Conservation (phyloP, 495 filamentous ascomycete species). For the Aspergillus biplanus region DNA sequence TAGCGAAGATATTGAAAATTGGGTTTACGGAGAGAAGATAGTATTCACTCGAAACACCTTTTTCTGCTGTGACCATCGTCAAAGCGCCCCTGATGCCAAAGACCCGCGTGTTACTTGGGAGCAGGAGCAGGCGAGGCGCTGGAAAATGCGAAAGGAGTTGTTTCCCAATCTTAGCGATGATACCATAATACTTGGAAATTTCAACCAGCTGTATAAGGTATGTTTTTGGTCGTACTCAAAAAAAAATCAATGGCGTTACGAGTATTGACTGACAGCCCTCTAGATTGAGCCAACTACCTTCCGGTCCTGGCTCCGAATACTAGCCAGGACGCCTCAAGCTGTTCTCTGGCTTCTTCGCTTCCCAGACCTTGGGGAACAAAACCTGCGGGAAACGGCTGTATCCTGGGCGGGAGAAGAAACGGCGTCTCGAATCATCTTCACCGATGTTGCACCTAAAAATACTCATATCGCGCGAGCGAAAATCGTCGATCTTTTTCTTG, state of each 20-base stretch:
- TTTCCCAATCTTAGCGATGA: slow-evolving; percentile 86
- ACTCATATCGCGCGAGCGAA: slow-evolving; percentile 92
- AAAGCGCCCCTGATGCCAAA: slow-evolving; percentile 79
- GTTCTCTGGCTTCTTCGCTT: slow-evolving; percentile 96
- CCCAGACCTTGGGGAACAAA: slow-evolving; percentile 87
- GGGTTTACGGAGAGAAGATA: slow-evolving; percentile 98
- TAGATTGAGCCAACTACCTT: slow-evolving; percentile 98
- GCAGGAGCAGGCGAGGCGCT: slow-evolving; percentile 80
- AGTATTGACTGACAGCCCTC: slow-evolving; percentile 15
- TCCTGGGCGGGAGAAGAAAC: slow-evolving; percentile 86
- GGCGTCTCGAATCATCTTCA: slow-evolving; percentile 92
- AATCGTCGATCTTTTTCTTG: slow-evolving; percentile 91
- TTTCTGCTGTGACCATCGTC: slow-evolving; percentile 97
- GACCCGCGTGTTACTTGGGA: slow-evolving; percentile 74
- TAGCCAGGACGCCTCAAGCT: slow-evolving; percentile 83
- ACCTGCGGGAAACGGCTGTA: slow-evolving; percentile 77
- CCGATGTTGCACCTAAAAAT: slow-evolving; percentile 93
- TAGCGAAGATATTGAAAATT: slow-evolving; percentile 65
- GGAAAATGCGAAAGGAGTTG: slow-evolving; percentile 93
- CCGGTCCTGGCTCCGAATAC: slow-evolving; percentile 93
- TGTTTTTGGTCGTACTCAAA: slow-evolving; percentile 5
- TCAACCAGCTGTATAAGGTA: slow-evolving; percentile 99
- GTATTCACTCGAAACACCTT: slow-evolving; percentile 95
- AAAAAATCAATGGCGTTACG: neutral
- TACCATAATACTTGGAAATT: slow-evolving; percentile 92